These are phyloP conservation scores for Ophiostoma sp. DNA, from an alignment of 2,329 filamentous ascomycete genomes.

Conservation along the genomic window DNA sequence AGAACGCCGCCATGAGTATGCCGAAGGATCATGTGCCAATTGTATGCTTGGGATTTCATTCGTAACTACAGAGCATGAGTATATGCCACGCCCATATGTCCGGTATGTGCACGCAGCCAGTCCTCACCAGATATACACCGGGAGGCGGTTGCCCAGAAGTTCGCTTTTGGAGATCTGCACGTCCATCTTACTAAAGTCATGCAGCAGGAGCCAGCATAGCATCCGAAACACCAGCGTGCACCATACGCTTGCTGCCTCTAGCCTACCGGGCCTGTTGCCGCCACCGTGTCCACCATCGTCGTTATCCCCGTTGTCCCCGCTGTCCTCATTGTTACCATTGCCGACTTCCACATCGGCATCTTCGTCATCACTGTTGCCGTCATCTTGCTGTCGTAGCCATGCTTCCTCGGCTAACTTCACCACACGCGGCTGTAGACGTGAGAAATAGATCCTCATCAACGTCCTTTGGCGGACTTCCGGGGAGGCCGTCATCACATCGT, in stretches of 20 bases:
- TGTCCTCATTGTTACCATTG: slow-evolving; percentile 25
- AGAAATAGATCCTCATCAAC: slow-evolving; percentile 56
- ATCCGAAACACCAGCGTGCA: slow-evolving; percentile 57
- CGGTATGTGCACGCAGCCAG: background rate
- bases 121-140: slow-evolving; percentile 49
- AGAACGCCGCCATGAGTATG: no score
- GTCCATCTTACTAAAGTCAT: slow-evolving; percentile 58
- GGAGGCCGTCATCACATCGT: slow-evolving; percentile 48
- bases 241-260: slow-evolving; percentile 48
- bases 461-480: slow-evolving; percentile 51
- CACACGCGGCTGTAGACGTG: slow-evolving; percentile 45
- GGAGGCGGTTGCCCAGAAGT: slow-evolving; percentile 55
- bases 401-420: slow-evolving; percentile 38
- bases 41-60: background rate
- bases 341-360: slow-evolving; percentile 22
- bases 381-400: slow-evolving; percentile 3
- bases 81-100: background rate
- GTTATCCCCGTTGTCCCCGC: background rate
- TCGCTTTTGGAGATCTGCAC: slow-evolving; percentile 55
- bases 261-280: slow-evolving; percentile 29
- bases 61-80: background rate
- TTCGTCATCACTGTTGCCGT: slow-evolving; percentile 21
- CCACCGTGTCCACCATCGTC: background rate
- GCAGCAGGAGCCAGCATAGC: slow-evolving; percentile 59
- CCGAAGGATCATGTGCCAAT: no score